Base-by-base conservation (phyloP, 2,329 filamentous ascomycete genomes). In the Penicillium glabrum region DNA sequence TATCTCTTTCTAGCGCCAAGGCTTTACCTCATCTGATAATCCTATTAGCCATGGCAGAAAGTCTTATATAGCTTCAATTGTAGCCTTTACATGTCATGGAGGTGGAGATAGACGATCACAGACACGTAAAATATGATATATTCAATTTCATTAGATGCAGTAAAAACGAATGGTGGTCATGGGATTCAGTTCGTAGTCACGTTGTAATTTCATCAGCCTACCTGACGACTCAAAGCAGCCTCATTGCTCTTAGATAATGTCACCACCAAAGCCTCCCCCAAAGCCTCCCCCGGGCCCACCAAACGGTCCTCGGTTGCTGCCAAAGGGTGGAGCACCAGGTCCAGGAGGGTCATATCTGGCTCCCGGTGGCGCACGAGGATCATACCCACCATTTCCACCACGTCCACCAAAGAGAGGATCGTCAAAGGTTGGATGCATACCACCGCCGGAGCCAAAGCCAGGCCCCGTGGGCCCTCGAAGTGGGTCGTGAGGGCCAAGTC, bases 371-470 rank as follows among this genome's bases (percentile, higher is more conserved):
- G 86, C 88, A 70, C 88, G 88, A 1, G 89, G 86, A 69, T 93
- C 84, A 67, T 83, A 88, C 0, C 78, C 80, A 14, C 75, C 79
- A 35, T 75, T 74, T 3, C 80, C 74, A 7, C 71, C 78, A 1
- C 78, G 75, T 1, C 87, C 88, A 6, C 82, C 83, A 70, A 96
- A 96, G 47, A 97, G 75, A 7, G 91, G 91, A 69, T 98, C 93
- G 66, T 96, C 91, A 71, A 96, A 95, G 0, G 93, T 96, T 1
- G 95, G 95, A 74, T 97, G 90, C 95, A 99, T 99, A 1, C 95
- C 95, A 13, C 89, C 86, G 11, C 83, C 83, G 21, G 85, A 82
- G n/a, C 84, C 77, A 47, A 84, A 81, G 24, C 82, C 80, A 29
- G 85, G 84, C 7, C 86, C 84, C 54, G 91, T 84, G 2, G 84